Evolutionary conservation across 2,329 filamentous ascomycete genomes (phyloP), one percentile per base, ranked within the genome.

Genomic region (Thermoascus crustaceus): DNA sequence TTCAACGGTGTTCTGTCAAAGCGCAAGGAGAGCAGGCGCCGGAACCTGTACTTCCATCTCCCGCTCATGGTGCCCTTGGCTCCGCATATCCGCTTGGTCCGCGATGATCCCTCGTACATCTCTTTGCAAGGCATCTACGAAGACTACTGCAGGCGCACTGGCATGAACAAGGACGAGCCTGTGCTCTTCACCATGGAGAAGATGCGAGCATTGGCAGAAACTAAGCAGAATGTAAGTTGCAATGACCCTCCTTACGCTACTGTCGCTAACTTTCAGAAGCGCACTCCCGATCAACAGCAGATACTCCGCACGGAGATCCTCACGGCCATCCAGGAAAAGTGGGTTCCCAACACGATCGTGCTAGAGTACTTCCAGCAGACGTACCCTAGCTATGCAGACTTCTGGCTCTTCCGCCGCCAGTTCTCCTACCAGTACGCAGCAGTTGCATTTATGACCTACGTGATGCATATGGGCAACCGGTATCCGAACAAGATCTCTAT

Each of bases 341-440:
- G 82, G 75, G 88, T 95, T 37, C 84, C 87, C 4, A 80, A 80
- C 40, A 86, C 78, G 3, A 69, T 96, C 40, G 80, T 82, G 14
- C 73, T 94, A 35, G 79, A 94, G 46, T 95, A 89, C 67, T 95
- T 95, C 75, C 84, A 88, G 55, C 71, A 75, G 46, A 84, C 80
- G 4, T 96, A 91, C 64, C 83, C 87, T 19, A 82, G 85, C 44
- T 98, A 85, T 61, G 78, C 84, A 30, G 88, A 95, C 52, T 95
- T 96, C 71, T 98, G 89, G 87, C 76, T 98, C 39, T 99, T 99
- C 85, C 84, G 91, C 40, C 81, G 88, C 40, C 88, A 94, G 47
- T 94, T 98, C 66, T 84, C 86, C 14, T 95, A 96, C 68, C 91
- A 98, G 64, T 80, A 94, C 42, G 89, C 91, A 13, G 79, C 88